Conservation (phyloP, 2,329 filamentous ascomycete genomes). For the Aspergillus sp. region DNA sequence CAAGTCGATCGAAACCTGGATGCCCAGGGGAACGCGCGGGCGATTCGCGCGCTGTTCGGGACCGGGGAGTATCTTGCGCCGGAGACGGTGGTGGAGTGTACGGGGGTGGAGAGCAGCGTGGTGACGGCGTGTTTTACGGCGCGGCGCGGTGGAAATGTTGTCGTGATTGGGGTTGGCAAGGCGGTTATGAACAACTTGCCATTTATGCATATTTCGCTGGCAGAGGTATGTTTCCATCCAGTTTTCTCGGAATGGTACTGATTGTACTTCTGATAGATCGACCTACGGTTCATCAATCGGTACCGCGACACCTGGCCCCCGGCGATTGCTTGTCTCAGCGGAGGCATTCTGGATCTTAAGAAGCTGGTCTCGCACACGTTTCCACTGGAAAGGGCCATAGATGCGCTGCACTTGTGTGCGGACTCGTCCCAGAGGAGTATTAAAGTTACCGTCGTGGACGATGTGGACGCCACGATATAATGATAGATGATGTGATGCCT, state of each 20-base stretch:
- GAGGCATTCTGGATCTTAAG: constrained; percentile 60
- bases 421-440: constrained; percentile 55
- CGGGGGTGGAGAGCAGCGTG: constrained; percentile 63
- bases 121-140: constrained; percentile 57
- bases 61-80: constrained; percentile 56
- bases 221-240: constrained; percentile 40
- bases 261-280: constrained; percentile 53
- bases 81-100: constrained; percentile 62
- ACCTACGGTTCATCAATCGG: constrained; percentile 68
- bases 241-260: neutral
- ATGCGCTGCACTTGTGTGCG: constrained; percentile 55
- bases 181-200: constrained; percentile 63
- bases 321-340: constrained; percentile 59
- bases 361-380: constrained; percentile 62
- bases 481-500: constrained; percentile 4
- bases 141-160: constrained; percentile 57
- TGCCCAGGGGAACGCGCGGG: constrained; percentile 50
- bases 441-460: constrained; percentile 60
- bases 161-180: constrained; percentile 64
- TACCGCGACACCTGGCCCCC: constrained; percentile 69
- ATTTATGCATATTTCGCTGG: constrained; percentile 64
- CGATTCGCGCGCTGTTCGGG: constrained; percentile 56
- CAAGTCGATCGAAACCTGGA: constrained; percentile 48
- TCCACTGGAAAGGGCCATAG: constrained; percentile 59
- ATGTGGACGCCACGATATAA: constrained; percentile 29